Evolutionary conservation across 202 grass and related monocot species (phyloP).

Genomic region (Zoysia matrella): DNA sequence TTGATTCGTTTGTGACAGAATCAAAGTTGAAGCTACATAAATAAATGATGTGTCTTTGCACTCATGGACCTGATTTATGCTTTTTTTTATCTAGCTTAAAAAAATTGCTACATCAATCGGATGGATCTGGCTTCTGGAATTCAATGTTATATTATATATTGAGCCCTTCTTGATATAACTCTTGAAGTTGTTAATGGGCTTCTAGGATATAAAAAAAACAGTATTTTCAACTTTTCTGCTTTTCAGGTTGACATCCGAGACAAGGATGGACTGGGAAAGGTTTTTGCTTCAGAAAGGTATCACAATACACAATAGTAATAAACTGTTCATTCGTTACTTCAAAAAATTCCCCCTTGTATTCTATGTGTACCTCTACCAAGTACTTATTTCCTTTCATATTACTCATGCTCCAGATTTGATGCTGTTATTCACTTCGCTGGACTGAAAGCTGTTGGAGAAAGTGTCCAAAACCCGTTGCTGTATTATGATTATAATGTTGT

Average conservation of each 20-base stretch:
- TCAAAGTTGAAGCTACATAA: slow-evolving; percentile 20
- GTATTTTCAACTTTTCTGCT: slow-evolving; percentile 33
- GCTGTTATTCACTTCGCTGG: slow-evolving; percentile 98
- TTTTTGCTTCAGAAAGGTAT: slow-evolving; percentile 86
- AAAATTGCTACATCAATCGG: background rate
- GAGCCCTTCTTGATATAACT: slow-evolving; percentile 5
- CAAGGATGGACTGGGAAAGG: slow-evolving; percentile 61
- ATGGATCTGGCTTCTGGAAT: background rate
- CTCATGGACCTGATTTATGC: background rate
- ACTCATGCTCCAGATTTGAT: slow-evolving; percentile 74
- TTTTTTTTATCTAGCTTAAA: background rate
- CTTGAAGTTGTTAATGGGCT: background rate
- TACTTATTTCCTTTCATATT: slow-evolving; percentile 19
- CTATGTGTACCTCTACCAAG: slow-evolving; percentile 4
- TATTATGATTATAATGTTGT: slow-evolving; percentile 95
- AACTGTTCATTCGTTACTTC: slow-evolving; percentile 24
- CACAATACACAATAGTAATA: slow-evolving; percentile 27
- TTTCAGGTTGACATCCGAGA: slow-evolving; percentile 89
- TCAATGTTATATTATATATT: slow-evolving; percentile 13
- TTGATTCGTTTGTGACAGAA: slow-evolving; percentile 29
- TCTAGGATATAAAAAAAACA: background rate
- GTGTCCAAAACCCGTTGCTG: slow-evolving; percentile 90
- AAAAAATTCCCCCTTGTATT: slow-evolving; percentile 25
- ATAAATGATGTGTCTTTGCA: background rate
- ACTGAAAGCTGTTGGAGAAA: slow-evolving; percentile 94